Percentiles rank a stretch among this genome's conserved stretches.
phyloP scores from a whole-genome alignment of 2,329 filamentous ascomycete genomes.

The Ciborinia camelliae region DNA sequence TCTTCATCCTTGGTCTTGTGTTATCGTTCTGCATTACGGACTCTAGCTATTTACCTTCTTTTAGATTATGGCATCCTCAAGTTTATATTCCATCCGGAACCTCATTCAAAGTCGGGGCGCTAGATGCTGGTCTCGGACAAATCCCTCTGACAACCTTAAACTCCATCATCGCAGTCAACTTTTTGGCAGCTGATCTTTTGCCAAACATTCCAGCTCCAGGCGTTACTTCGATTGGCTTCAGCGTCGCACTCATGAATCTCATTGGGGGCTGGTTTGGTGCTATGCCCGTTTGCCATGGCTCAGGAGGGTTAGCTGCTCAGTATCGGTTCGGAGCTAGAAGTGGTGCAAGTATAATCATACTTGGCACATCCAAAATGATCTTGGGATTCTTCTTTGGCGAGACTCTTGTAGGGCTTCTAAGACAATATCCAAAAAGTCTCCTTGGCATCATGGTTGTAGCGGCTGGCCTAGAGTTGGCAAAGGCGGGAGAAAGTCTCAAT shows the following conservation, averaged over 20 bases:
- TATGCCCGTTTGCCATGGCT: constrained; percentile 94
- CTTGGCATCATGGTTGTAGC: constrained; percentile 88
- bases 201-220: constrained; percentile 65
- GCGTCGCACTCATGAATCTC: constrained; percentile 80
- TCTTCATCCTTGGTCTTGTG: constrained; percentile 66
- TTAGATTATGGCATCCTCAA: constrained; percentile 59
- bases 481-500: constrained; percentile 80
- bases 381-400: constrained; percentile 74
- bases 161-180: constrained; percentile 82
- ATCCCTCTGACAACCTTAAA: constrained; percentile 89
- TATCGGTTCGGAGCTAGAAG: constrained; percentile 88
- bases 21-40: constrained; percentile 54
- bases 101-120: constrained; percentile 50
- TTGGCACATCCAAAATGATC: constrained; percentile 71
- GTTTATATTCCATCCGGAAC: constrained; percentile 44
- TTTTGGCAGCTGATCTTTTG: constrained; percentile 73
- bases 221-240: constrained; percentile 74
- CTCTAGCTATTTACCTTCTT: constrained; percentile 45
- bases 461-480: constrained; percentile 81
- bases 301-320: constrained; percentile 85
- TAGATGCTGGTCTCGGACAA: constrained; percentile 65
- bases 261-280: constrained; percentile 85
- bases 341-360: constrained; percentile 75
- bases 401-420: constrained; percentile 67
- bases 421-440: constrained; percentile 69